Conservation (phyloP, 768 basidiomycete genomes). For the Lactifluus piperatus region DNA sequence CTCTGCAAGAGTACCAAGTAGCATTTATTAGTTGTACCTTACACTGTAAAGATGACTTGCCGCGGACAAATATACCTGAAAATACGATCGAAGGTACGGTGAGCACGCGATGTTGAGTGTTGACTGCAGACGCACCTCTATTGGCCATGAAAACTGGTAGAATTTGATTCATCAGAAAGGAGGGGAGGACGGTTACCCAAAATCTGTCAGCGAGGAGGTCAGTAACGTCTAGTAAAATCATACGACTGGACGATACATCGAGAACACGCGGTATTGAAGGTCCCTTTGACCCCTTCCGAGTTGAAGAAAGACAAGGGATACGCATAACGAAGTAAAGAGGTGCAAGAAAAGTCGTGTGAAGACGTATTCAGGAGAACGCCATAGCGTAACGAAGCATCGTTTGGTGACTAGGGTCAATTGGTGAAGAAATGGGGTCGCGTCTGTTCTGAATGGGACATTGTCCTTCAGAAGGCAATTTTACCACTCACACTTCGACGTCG, state of each 20-base stretch:
- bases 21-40: background rate
- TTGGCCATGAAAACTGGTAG: constrained; percentile 79
- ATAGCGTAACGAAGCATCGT: constrained; percentile 63
- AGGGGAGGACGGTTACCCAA: constrained; percentile 59
- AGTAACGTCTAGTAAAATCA: background rate
- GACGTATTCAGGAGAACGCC: constrained; percentile 80
- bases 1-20: constrained; percentile 33
- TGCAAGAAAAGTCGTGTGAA: constrained; percentile 77
- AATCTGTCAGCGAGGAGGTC: constrained; percentile 29
- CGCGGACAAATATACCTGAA: constrained; percentile 33
- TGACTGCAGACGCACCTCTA: constrained; percentile 31
- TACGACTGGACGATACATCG: constrained; percentile 43
- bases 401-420: constrained; percentile 61
- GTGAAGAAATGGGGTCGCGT: constrained; percentile 67
- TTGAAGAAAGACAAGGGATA: constrained; percentile 74
- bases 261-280: constrained; percentile 74
- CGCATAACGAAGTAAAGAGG: constrained; percentile 56
- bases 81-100: background rate
- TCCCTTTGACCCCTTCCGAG: constrained; percentile 56
- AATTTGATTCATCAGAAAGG: constrained; percentile 71
- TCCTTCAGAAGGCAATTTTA: background rate
- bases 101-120: background rate
- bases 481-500: background rate
- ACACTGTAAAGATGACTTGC: background rate
- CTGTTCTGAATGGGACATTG: constrained; percentile 26